phyloP scores from a whole-genome alignment of 2,329 filamentous ascomycete species.

The Xylaria sp. region DNA sequence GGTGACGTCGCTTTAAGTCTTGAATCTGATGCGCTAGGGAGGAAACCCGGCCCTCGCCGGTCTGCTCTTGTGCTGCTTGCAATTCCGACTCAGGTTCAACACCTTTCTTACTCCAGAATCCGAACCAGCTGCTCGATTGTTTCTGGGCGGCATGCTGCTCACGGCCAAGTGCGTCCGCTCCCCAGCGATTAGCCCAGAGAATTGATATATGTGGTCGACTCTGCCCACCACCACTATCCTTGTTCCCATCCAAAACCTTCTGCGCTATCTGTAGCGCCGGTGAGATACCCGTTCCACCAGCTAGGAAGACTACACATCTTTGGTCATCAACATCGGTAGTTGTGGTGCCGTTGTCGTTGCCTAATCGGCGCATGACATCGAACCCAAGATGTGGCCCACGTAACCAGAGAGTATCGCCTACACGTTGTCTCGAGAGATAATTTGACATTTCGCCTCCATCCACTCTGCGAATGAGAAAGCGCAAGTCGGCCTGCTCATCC shows the following conservation, averaged over 20 bases:
- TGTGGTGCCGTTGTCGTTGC: conserved; percentile 20
- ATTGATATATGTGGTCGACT: conserved; percentile 62
- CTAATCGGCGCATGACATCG: conserved; percentile 48
- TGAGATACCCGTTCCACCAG: conserved; percentile 90
- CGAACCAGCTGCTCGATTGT: conserved; percentile 20
- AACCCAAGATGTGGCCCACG: conserved; percentile 80
- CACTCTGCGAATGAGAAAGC: conserved; percentile 81
- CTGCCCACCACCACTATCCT: conserved; percentile 32
- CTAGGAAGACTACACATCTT: conserved; percentile 77
- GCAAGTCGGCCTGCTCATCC: conserved; percentile 52
- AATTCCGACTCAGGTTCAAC: conserved; percentile 31
- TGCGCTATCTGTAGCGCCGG: conserved; percentile 83
- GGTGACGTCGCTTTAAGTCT: conserved; percentile 63
- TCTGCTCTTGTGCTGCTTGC: neutral
- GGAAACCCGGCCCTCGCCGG: conserved; percentile 18
- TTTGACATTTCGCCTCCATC: conserved; percentile 82
- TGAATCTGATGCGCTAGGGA: conserved; percentile 58
- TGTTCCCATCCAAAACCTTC: conserved; percentile 58
- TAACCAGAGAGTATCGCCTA: conserved; percentile 71
- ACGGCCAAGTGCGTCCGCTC: conserved; percentile 69
- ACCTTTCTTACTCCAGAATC: conserved; percentile 28
- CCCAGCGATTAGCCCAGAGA: conserved; percentile 78
- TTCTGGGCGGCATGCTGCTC: neutral
- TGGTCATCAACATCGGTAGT: conserved; percentile 46
- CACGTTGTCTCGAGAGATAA: conserved; percentile 71